A percentile compares a stretch with the other conserved stretches of the same genome.
Conservation (phyloP, 139 green algal species). For the Dunaliella primolecta region DNA sequence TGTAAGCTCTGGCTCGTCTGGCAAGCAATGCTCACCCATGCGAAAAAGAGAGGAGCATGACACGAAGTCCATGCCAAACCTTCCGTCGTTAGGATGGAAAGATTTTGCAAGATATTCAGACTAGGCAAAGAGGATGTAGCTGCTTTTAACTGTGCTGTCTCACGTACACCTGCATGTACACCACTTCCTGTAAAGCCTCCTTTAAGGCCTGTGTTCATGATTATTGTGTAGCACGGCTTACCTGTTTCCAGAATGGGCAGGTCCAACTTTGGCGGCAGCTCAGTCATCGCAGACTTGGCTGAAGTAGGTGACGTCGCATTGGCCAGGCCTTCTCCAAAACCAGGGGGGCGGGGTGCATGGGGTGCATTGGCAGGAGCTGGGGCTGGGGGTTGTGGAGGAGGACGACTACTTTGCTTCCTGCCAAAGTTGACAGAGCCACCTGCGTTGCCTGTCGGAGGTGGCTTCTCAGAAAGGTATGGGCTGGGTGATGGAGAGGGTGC, state of each 20-base stretch:
- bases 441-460: too few relatives aligned
- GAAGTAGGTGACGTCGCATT: neutral
- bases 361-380: neutral
- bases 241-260: slow-evolving; percentile 26
- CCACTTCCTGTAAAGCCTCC: too few relatives aligned
- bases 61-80: neutral
- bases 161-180: neutral
- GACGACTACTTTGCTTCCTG: neutral
- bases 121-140: neutral
- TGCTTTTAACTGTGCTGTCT: neutral
- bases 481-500: neutral
- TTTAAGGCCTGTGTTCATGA: too few relatives aligned
- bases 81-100: neutral
- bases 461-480: too few relatives aligned
- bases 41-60: neutral
- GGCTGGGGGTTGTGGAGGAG: neutral
- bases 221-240: too few relatives aligned
- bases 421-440: too few relatives aligned
- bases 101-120: too few relatives aligned
- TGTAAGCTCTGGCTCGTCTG: neutral
- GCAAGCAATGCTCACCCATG: neutral
- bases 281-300: neutral
- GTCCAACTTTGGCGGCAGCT: slow-evolving; percentile 19
- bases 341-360: neutral
- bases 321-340: neutral